phyloP scores from a whole-genome alignment of 2,329 filamentous ascomycete species.

The Aspergillus sp. region DNA sequence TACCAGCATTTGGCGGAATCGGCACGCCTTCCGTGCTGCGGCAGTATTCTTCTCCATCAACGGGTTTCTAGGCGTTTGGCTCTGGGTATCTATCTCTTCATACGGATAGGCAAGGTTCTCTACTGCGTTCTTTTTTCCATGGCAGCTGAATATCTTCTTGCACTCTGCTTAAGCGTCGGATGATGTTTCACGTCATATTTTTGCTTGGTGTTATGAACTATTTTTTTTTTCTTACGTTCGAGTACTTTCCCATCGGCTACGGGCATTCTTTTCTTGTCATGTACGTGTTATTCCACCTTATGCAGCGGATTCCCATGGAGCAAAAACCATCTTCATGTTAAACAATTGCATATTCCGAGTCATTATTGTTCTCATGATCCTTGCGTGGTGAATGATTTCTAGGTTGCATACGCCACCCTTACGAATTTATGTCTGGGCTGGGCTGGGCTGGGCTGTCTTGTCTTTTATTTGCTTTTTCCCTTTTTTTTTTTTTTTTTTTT shows the following conservation, averaged over 20 bases:
- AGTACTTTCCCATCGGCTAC: conserved; percentile 3
- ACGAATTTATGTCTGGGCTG: too few species aligned
- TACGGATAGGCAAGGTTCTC: too few species aligned
- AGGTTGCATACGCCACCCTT: too few species aligned
- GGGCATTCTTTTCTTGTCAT: conserved; percentile 5
- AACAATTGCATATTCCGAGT: conserved; percentile 29
- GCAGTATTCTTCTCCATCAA: conserved; percentile 34
- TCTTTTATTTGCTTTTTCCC: too few species aligned
- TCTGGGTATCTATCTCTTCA: conserved; percentile 2
- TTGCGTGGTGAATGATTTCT: too few species aligned
- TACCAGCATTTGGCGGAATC: conserved; percentile 34
- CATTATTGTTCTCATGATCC: background rate
- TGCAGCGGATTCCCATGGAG: conserved; percentile 32
- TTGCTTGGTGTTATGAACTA: conserved; percentile 14
- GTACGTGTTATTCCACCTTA: conserved; percentile 19
- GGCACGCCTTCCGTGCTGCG: conserved; percentile 29
- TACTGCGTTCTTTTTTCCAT: too few species aligned
- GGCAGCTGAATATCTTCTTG: background rate
- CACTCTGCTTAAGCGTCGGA: conserved; percentile 12
- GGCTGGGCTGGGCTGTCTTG: too few species aligned
- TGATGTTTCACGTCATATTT: conserved; percentile 14
- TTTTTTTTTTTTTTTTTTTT: too few species aligned
- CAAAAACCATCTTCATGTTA: conserved; percentile 21
- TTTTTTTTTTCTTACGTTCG: conserved; percentile 21
- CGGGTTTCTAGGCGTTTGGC: conserved; percentile 29